phyloP scores from a whole-genome alignment of 345 rosid species.

The Rhizophora apiculata region DNA sequence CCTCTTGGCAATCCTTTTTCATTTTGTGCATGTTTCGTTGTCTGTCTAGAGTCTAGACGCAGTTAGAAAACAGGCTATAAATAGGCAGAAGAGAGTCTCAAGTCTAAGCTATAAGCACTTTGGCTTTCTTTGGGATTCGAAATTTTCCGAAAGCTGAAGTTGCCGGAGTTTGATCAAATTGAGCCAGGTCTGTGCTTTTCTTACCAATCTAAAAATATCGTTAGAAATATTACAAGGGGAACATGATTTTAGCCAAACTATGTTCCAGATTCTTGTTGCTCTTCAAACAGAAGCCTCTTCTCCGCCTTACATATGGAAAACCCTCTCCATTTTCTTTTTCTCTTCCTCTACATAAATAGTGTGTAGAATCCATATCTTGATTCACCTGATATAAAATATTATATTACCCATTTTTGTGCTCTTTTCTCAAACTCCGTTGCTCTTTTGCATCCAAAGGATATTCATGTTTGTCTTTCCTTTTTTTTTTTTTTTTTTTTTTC shows the following conservation, averaged over 20 bases:
- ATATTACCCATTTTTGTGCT: too few species aligned
- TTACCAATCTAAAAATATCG: constrained; percentile 9
- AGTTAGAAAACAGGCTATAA: constrained; percentile 53
- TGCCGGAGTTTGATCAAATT: constrained; percentile 44
- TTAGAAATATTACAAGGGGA: background rate
- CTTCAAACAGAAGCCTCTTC: constrained; percentile 25
- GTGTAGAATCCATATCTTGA: background rate
- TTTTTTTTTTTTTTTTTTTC: too few species aligned
- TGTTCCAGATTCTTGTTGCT: constrained; percentile 23
- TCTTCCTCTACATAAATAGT: constrained; percentile 7
- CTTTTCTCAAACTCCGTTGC: too few species aligned
- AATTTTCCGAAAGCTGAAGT: constrained; percentile 78
- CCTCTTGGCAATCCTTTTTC: background rate
- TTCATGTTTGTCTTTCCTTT: too few species aligned
- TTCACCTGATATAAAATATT: constrained; percentile 1
- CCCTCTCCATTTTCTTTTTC: background rate
- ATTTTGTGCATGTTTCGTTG: background rate
- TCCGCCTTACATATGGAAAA: constrained; percentile 1
- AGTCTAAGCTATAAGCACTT: constrained; percentile 23
- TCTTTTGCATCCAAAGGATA: too few species aligned
- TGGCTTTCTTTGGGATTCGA: constrained; percentile 57
- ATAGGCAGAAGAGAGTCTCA: constrained; percentile 37
- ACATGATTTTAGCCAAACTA: constrained; percentile 11
- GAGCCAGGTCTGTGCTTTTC: constrained; percentile 47
- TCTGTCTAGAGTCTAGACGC: constrained; percentile 19